A percentile compares a stretch with the other conserved stretches of the same genome.
These are phyloP conservation scores for Erysimum cheiranthoides DNA, from an alignment of 345 rosid species.

Conservation along the genomic window DNA sequence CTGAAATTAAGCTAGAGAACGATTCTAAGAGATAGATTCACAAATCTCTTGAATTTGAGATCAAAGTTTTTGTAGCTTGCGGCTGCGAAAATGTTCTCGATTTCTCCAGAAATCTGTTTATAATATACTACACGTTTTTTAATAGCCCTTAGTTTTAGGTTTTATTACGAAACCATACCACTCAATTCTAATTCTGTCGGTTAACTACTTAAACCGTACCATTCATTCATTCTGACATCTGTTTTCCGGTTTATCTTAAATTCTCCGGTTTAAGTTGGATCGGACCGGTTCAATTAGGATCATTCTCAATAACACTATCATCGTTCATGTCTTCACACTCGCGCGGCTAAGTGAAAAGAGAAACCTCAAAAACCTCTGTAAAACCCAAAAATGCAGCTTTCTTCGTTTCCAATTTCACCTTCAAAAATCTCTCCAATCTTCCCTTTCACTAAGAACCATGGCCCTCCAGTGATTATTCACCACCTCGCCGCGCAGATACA, in stretches of 20 bases:
- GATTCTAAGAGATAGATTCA: neutral
- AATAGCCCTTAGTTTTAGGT: conserved; percentile 23
- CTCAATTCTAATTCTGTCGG: neutral
- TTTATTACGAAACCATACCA: conserved; percentile 30
- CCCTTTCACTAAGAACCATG: conserved; percentile 27
- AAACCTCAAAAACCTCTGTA: conserved; percentile 20
- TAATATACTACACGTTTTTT: neutral
- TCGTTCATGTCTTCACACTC: neutral
- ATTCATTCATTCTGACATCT: neutral
- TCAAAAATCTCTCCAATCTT: conserved; percentile 27
- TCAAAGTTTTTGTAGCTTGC: conserved; percentile 33
- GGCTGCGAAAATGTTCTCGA: conserved; percentile 27
- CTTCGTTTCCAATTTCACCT: conserved; percentile 26
- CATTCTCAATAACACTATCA: too few relatives aligned
- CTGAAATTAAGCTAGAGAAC: conserved; percentile 19
- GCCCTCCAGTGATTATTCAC: conserved; percentile 30
- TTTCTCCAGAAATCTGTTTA: neutral
- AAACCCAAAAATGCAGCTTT: conserved; percentile 44
- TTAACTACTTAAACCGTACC: neutral
- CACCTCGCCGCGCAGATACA: conserved; percentile 30
- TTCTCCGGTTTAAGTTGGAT: too few relatives aligned
- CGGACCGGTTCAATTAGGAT: too few relatives aligned
- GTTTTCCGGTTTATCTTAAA: too few relatives aligned
- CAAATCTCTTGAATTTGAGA: conserved; percentile 6
- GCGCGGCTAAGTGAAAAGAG: neutral